A percentile compares a stretch with the other conserved stretches of the same genome.
phyloP scores from a whole-genome alignment of 2,329 filamentous ascomycete genomes.

The Talaromyces verruculosus region DNA sequence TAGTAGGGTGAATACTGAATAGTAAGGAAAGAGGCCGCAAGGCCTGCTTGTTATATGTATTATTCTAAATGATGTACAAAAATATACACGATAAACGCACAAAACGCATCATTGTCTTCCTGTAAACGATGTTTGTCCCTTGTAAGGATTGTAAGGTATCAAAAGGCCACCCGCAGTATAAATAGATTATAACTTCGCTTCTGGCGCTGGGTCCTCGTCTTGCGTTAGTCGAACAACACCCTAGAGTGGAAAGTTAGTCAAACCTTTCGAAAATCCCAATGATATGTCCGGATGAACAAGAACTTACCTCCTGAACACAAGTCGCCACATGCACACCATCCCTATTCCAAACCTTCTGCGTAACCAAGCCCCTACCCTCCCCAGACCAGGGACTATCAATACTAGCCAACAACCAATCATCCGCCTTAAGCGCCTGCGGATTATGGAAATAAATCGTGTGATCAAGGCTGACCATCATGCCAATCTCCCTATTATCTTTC shows the following conservation, averaged over 20 bases:
- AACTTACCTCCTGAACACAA: slow-evolving; percentile 51
- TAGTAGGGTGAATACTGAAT: not conserved
- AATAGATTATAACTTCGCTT: slow-evolving; percentile 22
- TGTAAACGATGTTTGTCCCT: not conserved
- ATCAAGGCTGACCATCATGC: slow-evolving; percentile 55
- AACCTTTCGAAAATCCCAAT: not conserved
- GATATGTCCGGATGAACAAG: not conserved
- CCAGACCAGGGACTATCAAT: slow-evolving; percentile 54
- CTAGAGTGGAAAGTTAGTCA: slow-evolving; percentile 26
- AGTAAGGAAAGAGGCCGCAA: not conserved
- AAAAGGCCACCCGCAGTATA: not conserved
- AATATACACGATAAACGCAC: not conserved
- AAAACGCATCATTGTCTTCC: not conserved
- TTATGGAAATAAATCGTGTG: slow-evolving; percentile 55
- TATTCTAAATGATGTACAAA: not conserved
- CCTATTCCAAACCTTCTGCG: slow-evolving; percentile 52
- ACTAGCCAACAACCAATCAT: slow-evolving; percentile 54
- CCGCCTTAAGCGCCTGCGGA: slow-evolving; percentile 48
- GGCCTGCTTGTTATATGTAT: not conserved
- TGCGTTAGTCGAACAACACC: slow-evolving; percentile 50
- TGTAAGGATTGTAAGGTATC: not conserved
- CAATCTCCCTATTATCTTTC: slow-evolving; percentile 39
- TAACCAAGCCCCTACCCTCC: slow-evolving; percentile 50
- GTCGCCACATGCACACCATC: slow-evolving; percentile 51
- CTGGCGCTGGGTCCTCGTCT: slow-evolving; percentile 30